Percentiles rank a stretch among this genome's conserved stretches.
Evolutionary conservation across 139 green algal genomes (phyloP).

Genomic region (Ulvella scutata): DNA sequence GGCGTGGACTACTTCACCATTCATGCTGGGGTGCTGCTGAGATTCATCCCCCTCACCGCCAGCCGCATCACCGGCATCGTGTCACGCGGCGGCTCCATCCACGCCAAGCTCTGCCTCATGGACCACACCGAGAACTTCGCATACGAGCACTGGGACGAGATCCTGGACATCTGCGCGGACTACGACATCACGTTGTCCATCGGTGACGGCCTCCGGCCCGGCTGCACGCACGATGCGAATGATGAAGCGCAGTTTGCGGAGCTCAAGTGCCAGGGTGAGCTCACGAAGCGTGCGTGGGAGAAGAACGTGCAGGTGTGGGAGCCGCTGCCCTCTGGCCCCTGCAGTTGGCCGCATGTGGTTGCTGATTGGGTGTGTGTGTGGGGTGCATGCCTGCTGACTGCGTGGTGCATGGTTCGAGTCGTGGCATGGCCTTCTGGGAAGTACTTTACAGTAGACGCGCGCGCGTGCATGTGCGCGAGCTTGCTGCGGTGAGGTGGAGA

Average conservation of each 20-base stretch:
- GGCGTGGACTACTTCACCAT: constrained; percentile 98
- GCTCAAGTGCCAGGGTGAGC: constrained; percentile 86
- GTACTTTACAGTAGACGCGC: too few relatives aligned
- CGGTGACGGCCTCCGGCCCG: constrained; percentile 78
- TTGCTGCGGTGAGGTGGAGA: neutral
- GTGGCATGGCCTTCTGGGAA: too few relatives aligned
- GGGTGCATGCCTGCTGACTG: too few relatives aligned
- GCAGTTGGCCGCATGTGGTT: too few relatives aligned
- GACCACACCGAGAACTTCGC: constrained; percentile 95
- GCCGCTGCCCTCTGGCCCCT: too few relatives aligned
- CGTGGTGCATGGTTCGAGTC: too few relatives aligned
- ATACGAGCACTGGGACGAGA: constrained; percentile 95
- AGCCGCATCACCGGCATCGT: constrained; percentile 90
- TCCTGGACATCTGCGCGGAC: constrained; percentile 85
- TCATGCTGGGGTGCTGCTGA: constrained; percentile 85
- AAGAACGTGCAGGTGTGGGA: constrained; percentile 73
- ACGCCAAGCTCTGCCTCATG: constrained; percentile 85
- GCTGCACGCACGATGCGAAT: constrained; percentile 73
- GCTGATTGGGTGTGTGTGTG: too few relatives aligned
- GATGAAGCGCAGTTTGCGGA: constrained; percentile 92
- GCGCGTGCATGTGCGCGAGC: too few relatives aligned
- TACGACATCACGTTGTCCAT: constrained; percentile 64
- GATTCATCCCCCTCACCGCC: constrained; percentile 78
- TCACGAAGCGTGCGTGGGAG: constrained; percentile 83
- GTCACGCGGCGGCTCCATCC: constrained; percentile 81